phyloP scores from a whole-genome alignment of 2,329 filamentous ascomycete species.

The Colletotrichum sojae region DNA sequence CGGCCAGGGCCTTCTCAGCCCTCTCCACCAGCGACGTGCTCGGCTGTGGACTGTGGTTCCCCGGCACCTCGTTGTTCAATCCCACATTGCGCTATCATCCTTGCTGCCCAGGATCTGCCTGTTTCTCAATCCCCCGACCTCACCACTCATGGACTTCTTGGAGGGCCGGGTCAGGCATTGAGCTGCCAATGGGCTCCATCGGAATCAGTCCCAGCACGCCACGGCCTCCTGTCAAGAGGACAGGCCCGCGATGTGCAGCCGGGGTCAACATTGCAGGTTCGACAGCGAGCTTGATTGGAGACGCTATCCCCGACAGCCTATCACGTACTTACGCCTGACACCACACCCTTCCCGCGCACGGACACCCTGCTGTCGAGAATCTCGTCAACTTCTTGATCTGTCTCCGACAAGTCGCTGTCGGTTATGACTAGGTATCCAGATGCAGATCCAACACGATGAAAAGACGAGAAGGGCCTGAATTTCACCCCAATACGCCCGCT shows the following conservation, averaged over 20 bases:
- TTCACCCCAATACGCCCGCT: neutral
- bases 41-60: conserved; percentile 29
- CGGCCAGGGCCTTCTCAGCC: conserved; percentile 24
- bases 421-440: conserved; percentile 19
- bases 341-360: conserved; percentile 24
- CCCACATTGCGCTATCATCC: conserved; percentile 41
- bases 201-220: conserved; percentile 33
- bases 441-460: conserved; percentile 20
- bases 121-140: conserved; percentile 3
- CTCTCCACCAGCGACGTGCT: conserved; percentile 22
- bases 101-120: conserved; percentile 27
- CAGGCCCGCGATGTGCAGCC: conserved; percentile 26
- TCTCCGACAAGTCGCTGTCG: conserved; percentile 25
- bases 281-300: conserved; percentile 12
- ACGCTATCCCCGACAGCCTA: conserved; percentile 14
- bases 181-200: conserved; percentile 37
- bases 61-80: conserved; percentile 33
- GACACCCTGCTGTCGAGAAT: conserved; percentile 19
- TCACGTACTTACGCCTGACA: conserved; percentile 19
- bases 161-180: conserved; percentile 2
- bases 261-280: conserved; percentile 21
- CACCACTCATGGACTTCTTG: conserved; percentile 17
- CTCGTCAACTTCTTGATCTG: conserved; percentile 14
- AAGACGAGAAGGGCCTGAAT: neutral
- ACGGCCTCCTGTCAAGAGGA: conserved; percentile 27